A percentile compares a stretch with the other conserved stretches of the same genome.
Evolutionary conservation across 2,329 filamentous ascomycete species (phyloP).

Genomic region (Penicillium sp.): DNA sequence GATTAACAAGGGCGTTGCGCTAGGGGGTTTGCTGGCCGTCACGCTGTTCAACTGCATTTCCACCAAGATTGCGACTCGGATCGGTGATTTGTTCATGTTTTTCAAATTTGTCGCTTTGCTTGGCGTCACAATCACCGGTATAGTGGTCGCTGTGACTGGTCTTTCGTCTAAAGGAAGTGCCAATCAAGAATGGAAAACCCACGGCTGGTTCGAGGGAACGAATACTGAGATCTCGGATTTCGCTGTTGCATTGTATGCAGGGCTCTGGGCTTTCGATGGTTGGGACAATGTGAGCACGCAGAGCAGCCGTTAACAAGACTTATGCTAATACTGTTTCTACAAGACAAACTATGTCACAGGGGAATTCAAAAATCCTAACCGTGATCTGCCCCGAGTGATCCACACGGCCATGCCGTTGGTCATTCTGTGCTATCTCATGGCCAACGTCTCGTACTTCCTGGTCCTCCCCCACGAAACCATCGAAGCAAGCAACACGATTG

Average conservation of each 20-base stretch:
- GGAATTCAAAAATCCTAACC: constrained; percentile 87
- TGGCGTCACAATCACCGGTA: constrained; percentile 81
- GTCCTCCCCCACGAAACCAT: constrained; percentile 80
- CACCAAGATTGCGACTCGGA: constrained; percentile 80
- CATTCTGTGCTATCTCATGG: constrained; percentile 84
- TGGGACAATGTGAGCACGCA: constrained; percentile 84
- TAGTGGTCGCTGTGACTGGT: constrained; percentile 86
- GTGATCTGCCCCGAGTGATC: constrained; percentile 90
- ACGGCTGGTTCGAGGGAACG: constrained; percentile 86
- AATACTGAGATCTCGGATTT: constrained; percentile 78
- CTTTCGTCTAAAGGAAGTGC: constrained; percentile 74
- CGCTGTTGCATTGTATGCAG: constrained; percentile 93
- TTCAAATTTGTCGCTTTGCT: constrained; percentile 90
- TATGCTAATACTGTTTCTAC: constrained; percentile 11
- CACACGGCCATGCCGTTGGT: constrained; percentile 96
- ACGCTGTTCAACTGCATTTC: constrained; percentile 89
- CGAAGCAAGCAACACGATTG: constrained; percentile 90
- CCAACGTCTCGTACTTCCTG: constrained; percentile 92
- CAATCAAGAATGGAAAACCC: constrained; percentile 82
- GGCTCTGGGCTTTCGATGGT: constrained; percentile 96
- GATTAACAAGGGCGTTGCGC: constrained; percentile 86
- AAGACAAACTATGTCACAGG: constrained; percentile 95
- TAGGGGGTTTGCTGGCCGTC: constrained; percentile 73
- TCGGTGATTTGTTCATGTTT: constrained; percentile 94
- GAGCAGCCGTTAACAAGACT: neutral